A percentile compares a stretch with the other conserved stretches of the same genome.
phyloP scores from a whole-genome alignment of 2,329 filamentous ascomycete genomes.

The Metarhizium robertsii region DNA sequence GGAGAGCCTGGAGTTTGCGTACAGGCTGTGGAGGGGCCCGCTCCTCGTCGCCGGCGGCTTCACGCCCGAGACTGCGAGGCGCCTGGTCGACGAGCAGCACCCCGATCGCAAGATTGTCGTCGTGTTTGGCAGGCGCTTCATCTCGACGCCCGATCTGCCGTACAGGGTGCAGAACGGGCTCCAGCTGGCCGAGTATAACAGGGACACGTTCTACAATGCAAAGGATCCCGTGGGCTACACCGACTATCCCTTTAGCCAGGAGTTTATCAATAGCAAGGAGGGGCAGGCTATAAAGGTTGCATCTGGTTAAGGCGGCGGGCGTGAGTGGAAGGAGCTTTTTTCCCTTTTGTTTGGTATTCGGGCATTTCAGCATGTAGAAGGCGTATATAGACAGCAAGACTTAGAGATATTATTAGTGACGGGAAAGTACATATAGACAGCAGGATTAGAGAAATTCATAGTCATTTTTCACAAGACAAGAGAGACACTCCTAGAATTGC shows the following conservation, averaged over 20 bases:
- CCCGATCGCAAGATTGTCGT: neutral
- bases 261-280: neutral
- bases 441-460: no score
- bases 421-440: no score
- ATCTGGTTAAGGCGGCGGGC: neutral
- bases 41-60: neutral
- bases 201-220: neutral
- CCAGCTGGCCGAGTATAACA: neutral
- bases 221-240: neutral
- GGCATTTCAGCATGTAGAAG: no score
- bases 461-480: no score
- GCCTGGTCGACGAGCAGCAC: neutral
- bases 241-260: neutral
- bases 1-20: neutral
- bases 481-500: no score
- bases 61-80: neutral
- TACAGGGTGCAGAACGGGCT: neutral
- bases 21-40: neutral
- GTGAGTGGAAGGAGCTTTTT: no score
- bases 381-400: no score
- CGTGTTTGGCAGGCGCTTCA: neutral
- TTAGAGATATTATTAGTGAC: no score
- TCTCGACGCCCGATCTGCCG: neutral
- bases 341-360: no score
- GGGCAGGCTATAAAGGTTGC: neutral